phyloP scores from a whole-genome alignment of 345 rosid genomes.

The Erucastrum elatum region DNA sequence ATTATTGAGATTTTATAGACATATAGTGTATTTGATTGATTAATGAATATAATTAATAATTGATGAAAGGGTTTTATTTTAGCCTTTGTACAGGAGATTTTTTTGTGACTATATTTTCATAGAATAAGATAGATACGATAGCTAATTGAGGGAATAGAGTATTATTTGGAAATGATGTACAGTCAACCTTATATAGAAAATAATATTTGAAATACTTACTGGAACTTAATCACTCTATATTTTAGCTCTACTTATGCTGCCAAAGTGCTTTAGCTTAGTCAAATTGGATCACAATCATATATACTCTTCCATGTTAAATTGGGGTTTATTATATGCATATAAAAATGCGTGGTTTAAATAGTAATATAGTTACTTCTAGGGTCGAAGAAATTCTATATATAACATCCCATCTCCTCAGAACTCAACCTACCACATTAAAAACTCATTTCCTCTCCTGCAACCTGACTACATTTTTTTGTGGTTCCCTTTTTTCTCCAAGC shows the following conservation, averaged over 20 bases:
- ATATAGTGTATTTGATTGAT: too few relatives aligned
- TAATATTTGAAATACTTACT: not conserved
- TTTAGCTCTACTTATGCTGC: not conserved
- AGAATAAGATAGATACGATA: not conserved
- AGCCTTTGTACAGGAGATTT: too few relatives aligned
- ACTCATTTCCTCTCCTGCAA: not conserved
- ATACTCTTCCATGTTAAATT: not conserved
- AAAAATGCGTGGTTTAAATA: not conserved
- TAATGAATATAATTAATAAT: too few relatives aligned
- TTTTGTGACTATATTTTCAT: too few relatives aligned
- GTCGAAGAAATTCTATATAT: slow-evolving; percentile 26
- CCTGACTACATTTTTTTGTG: not conserved
- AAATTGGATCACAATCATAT: not conserved
- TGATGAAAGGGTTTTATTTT: too few relatives aligned
- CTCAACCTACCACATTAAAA: slow-evolving; percentile 11
- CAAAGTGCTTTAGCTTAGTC: not conserved
- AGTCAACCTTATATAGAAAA: not conserved
- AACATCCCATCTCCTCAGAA: slow-evolving; percentile 15
- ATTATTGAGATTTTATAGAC: too few relatives aligned
- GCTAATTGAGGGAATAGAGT: not conserved
- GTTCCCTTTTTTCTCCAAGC: slow-evolving; percentile 8
- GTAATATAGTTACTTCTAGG: not conserved
- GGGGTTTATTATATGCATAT: too few relatives aligned
- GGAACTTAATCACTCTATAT: not conserved
- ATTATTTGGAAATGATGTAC: not conserved